Evolutionary conservation across 495 filamentous ascomycete species (phyloP).

Genomic region (Alectoria sarmentosa): DNA sequence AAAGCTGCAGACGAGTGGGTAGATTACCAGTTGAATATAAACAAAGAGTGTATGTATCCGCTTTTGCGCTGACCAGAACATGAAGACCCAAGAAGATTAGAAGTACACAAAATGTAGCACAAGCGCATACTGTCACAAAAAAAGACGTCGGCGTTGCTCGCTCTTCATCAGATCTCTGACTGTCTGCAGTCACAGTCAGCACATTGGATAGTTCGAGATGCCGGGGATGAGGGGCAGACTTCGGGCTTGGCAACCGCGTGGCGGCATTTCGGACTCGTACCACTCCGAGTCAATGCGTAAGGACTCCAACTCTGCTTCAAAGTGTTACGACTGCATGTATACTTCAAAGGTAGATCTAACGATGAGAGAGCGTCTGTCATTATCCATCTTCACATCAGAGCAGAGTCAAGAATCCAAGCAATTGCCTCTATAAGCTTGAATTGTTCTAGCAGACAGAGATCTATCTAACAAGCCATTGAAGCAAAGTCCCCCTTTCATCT

Average conservation of each 20-base stretch:
- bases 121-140: not conserved
- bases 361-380: no score
- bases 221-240: not conserved
- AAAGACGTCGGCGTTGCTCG: slow-evolving; percentile 1
- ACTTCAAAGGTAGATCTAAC: no score
- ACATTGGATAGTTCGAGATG: not conserved
- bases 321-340: no score
- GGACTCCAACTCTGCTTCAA: no score
- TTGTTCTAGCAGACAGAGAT: slow-evolving; percentile 19
- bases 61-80: slow-evolving; percentile 3
- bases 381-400: no score
- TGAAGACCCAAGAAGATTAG: not conserved
- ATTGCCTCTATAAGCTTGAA: slow-evolving; percentile 19
- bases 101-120: not conserved
- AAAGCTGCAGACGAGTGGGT: not conserved
- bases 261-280: not conserved
- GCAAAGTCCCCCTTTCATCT: slow-evolving; percentile 6
- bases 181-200: no score
- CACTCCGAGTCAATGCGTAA: no score
- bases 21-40: slow-evolving; percentile 2
- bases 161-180: not conserved
- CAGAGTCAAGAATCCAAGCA: not conserved
- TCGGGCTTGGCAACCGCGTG: not conserved
- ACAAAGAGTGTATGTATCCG: not conserved
- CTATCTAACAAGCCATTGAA: slow-evolving; percentile 18